Conservation (phyloP, 1,284 basidiomycete genomes). For the Kalmanozyma brasiliensis region DNA sequence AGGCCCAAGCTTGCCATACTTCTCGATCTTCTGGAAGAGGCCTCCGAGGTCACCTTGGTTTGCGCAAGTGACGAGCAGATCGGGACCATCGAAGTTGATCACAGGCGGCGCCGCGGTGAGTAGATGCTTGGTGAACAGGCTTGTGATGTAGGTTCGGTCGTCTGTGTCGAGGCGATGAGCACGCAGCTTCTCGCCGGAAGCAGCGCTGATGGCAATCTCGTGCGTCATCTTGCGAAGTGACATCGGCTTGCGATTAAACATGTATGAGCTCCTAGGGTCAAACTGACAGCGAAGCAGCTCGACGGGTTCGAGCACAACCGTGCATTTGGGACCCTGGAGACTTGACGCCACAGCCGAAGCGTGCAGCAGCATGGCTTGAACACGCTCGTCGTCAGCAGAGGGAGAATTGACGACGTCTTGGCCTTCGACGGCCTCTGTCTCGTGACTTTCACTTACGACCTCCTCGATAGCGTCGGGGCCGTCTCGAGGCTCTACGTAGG, state of each 20-base stretch:
- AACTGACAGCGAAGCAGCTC: constrained; percentile 4
- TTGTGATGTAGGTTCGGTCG: background rate
- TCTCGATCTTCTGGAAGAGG: background rate
- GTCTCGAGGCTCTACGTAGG: too few relatives aligned
- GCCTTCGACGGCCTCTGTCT: too few relatives aligned
- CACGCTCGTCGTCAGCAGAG: too few relatives aligned
- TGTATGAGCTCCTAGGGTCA: background rate
- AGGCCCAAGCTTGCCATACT: background rate
- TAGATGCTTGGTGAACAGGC: background rate
- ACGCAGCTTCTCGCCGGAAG: background rate
- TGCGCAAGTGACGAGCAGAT: background rate
- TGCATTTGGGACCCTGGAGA: background rate
- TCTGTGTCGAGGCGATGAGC: background rate
- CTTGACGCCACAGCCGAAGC: too few relatives aligned
- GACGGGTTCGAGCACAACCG: background rate
- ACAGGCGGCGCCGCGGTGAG: background rate
- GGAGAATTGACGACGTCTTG: too few relatives aligned
- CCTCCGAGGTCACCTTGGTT: background rate
- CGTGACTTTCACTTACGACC: too few relatives aligned
- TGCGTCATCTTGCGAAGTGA: constrained; percentile 2
- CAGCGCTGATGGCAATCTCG: background rate
- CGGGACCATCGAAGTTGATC: background rate
- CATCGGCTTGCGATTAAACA: constrained; percentile 5
- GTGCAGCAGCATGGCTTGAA: too few relatives aligned
- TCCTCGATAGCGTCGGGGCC: too few relatives aligned